Conservation (phyloP, 1,139 yeast genomes). For the Suhomyces guaymorum region DNA sequence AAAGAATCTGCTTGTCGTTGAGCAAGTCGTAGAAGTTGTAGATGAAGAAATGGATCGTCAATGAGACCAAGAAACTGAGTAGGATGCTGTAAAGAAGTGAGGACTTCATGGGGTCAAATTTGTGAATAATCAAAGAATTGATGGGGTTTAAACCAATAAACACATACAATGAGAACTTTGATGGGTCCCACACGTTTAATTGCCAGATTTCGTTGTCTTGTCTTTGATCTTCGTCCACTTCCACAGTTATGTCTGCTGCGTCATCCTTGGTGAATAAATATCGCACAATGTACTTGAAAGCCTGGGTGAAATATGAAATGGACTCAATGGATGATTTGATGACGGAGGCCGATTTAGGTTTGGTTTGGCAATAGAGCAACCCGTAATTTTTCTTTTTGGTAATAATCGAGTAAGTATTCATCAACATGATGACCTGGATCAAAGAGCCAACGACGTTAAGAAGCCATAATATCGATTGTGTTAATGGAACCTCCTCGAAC, state of each 20-base stretch:
- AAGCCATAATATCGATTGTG: slow-evolving; percentile 22
- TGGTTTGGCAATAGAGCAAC: slow-evolving; percentile 34
- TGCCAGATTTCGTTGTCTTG: slow-evolving; percentile 48
- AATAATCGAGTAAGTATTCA: slow-evolving; percentile 35
- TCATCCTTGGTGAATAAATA: slow-evolving; percentile 7
- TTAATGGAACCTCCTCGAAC: slow-evolving; percentile 11
- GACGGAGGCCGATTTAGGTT: slow-evolving; percentile 43
- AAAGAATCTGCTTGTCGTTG: slow-evolving; percentile 60
- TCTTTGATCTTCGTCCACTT: slow-evolving; percentile 18
- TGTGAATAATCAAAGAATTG: slow-evolving; percentile 40
- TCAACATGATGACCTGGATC: slow-evolving; percentile 23
- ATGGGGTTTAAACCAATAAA: slow-evolving; percentile 61
- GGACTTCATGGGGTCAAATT: slow-evolving; percentile 28
- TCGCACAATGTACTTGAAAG: slow-evolving; percentile 3
- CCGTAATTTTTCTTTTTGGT: slow-evolving; percentile 41
- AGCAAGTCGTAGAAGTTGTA: slow-evolving; percentile 47
- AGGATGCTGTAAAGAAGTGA: slow-evolving; percentile 24
- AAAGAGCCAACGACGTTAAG: slow-evolving; percentile 19
- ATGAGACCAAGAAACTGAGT: slow-evolving; percentile 35
- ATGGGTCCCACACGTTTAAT: slow-evolving; percentile 42
- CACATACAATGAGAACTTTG: slow-evolving; percentile 23
- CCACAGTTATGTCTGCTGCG: slow-evolving; percentile 7
- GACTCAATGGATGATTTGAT: slow-evolving; percentile 22
- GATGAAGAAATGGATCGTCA: slow-evolving; percentile 42
- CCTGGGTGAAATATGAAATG: slow-evolving; percentile 9